These are phyloP conservation scores for Botryosphaeria dothidea DNA, from an alignment of 2,329 filamentous ascomycete genomes.

Conservation along the genomic window DNA sequence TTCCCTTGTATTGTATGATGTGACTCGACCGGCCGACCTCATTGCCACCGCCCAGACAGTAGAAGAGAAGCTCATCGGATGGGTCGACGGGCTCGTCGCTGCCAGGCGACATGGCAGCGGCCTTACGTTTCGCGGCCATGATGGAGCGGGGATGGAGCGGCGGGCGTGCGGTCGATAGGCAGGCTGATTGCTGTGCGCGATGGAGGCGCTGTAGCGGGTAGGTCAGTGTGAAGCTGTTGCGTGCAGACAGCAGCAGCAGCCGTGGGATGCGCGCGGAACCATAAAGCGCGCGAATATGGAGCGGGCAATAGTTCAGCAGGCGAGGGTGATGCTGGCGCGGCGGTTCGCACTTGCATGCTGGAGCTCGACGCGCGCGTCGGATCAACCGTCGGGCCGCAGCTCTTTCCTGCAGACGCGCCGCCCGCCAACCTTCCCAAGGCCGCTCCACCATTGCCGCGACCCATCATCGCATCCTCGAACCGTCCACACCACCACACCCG, in stretches of 20 bases:
- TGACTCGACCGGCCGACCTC: slow-evolving; percentile 97
- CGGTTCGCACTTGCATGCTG: background rate
- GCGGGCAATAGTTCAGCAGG: background rate
- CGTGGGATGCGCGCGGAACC: background rate
- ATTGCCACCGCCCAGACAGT: slow-evolving; percentile 91
- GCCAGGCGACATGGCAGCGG: slow-evolving; percentile 71
- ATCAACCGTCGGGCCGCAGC: slow-evolving; percentile 4
- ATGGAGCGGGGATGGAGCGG: background rate
- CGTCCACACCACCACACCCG: background rate
- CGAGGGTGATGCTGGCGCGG: background rate
- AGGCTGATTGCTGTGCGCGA: background rate
- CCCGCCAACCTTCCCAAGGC: slow-evolving; percentile 8
- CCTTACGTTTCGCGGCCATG: slow-evolving; percentile 95
- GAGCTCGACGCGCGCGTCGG: slow-evolving; percentile 6
- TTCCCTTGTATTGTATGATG: slow-evolving; percentile 98
- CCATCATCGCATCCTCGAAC: background rate
- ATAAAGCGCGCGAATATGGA: background rate
- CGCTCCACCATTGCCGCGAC: slow-evolving; percentile 12
- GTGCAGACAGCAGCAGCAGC: slow-evolving; percentile 3
- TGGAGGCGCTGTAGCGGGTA: background rate
- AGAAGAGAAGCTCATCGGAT: slow-evolving; percentile 89
- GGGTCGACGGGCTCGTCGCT: slow-evolving; percentile 89
- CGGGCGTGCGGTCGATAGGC: background rate
- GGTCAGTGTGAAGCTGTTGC: background rate
- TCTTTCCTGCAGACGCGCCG: slow-evolving; percentile 10